Conservation (phyloP, 345 rosid genomes). For the Boechera retrofracta region DNA sequence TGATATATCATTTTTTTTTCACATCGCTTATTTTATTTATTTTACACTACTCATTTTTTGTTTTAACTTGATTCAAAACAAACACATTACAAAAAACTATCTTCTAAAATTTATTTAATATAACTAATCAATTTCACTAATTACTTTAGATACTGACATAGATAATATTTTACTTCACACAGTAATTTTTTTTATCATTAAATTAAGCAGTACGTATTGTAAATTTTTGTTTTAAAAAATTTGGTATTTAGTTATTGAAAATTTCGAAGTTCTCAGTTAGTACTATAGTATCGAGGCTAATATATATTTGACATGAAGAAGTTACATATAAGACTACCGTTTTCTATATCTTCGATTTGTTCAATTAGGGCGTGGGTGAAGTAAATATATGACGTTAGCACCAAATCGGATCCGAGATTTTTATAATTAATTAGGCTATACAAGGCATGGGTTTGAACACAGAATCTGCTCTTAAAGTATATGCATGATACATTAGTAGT, state of each 20-base stretch:
- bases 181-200: not conserved
- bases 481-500: not conserved
- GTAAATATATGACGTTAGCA: conserved; percentile 7
- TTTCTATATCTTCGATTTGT: not conserved
- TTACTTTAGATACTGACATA: not conserved
- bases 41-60: no score
- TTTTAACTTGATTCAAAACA: not conserved
- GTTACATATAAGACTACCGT: not conserved
- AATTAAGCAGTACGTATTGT: not conserved
- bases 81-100: not conserved
- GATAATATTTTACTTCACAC: no score
- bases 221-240: not conserved
- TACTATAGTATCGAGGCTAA: not conserved
- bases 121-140: not conserved
- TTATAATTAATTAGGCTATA: not conserved
- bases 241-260: not conserved
- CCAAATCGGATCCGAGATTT: not conserved
- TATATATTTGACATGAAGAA: not conserved
- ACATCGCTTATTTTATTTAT: no score
- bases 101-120: not conserved
- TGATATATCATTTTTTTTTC: no score
- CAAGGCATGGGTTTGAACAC: not conserved
- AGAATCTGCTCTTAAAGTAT: not conserved
- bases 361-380: not conserved
- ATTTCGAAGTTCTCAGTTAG: not conserved